Percentiles rank a stretch among this genome's conserved stretches.
These are phyloP conservation scores for Rhynchospora breviuscula DNA, from an alignment of 176 grass and related monocot genomes.

Conservation along the genomic window DNA sequence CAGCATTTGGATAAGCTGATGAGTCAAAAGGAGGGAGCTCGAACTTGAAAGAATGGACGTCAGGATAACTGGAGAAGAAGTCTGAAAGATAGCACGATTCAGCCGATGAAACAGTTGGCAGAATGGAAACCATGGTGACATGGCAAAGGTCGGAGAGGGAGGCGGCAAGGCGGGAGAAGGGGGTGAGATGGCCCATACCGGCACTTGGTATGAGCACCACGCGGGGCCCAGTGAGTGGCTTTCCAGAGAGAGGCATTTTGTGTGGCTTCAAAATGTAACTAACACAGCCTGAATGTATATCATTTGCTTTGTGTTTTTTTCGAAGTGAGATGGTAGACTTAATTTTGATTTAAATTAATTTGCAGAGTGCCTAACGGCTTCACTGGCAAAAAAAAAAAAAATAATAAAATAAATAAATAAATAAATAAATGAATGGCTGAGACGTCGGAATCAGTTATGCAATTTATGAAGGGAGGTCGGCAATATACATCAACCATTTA, in stretches of 20 bases:
- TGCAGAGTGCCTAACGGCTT: too few relatives aligned
- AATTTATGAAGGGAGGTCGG: neutral
- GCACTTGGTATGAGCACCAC: constrained; percentile 66
- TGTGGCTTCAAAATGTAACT: neutral
- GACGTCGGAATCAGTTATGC: neutral
- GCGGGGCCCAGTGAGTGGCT: constrained; percentile 17
- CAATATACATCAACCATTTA: neutral
- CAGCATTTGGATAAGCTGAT: constrained; percentile 32
- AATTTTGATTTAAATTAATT: neutral
- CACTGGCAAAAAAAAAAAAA: too few relatives aligned
- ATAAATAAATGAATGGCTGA: too few relatives aligned
- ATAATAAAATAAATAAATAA: too few relatives aligned
- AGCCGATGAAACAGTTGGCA: constrained; percentile 52
- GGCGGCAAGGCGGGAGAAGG: constrained; percentile 52
- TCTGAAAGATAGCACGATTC: constrained; percentile 34
- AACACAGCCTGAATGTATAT: neutral
- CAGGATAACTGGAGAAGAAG: constrained; percentile 34
- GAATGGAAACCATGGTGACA: constrained; percentile 41
- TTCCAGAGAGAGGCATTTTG: neutral
- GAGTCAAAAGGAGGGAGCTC: constrained; percentile 39
- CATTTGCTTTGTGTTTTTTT: neutral
- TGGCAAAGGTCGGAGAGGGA: constrained; percentile 41
- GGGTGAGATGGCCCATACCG: constrained; percentile 72
- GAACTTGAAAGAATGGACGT: constrained; percentile 40
- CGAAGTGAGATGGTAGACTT: neutral